phyloP scores from a whole-genome alignment of 441 rosid genomes.

The Populus hybrid region DNA sequence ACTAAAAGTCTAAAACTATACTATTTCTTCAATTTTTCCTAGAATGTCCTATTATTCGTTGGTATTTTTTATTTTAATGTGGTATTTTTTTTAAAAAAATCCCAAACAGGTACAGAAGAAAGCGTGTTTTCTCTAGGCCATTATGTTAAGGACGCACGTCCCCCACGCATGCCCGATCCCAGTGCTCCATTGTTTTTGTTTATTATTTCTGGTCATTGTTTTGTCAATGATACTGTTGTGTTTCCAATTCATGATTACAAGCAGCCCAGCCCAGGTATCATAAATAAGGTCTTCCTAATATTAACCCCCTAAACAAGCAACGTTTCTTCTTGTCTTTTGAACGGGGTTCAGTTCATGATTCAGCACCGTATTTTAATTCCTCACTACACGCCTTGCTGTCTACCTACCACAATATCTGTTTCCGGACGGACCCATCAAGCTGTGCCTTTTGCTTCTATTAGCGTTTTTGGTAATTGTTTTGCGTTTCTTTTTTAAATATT shows the following conservation, averaged over 20 bases:
- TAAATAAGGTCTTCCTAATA: not conserved
- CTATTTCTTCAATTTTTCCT: too few species aligned
- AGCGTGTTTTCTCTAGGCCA: conserved; percentile 28
- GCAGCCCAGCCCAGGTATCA: not conserved
- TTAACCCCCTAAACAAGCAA: not conserved
- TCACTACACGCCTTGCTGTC: not conserved
- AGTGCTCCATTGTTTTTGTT: conserved; percentile 6
- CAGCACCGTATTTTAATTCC: too few species aligned
- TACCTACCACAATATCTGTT: not conserved
- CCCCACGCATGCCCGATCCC: conserved; percentile 35
- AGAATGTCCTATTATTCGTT: too few species aligned
- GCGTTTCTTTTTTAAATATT: too few species aligned
- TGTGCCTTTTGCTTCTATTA: too few species aligned
- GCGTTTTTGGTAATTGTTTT: too few species aligned
- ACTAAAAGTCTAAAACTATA: too few species aligned
- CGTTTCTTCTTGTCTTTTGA: not conserved
- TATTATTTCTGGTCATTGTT: not conserved
- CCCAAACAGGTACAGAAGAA: conserved; percentile 5
- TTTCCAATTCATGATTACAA: conserved; percentile 11
- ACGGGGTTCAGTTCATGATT: too few species aligned
- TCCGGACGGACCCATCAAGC: conserved; percentile 6
- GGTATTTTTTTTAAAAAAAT: too few species aligned
- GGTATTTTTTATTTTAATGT: too few species aligned
- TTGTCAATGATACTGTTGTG: conserved; percentile 30
- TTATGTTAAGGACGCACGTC: conserved; percentile 38